A percentile compares a stretch with the other conserved stretches of the same genome.
These are phyloP conservation scores for Umbellularia californica DNA, from an alignment of 164 flowering plant genomes.

Conservation along the genomic window DNA sequence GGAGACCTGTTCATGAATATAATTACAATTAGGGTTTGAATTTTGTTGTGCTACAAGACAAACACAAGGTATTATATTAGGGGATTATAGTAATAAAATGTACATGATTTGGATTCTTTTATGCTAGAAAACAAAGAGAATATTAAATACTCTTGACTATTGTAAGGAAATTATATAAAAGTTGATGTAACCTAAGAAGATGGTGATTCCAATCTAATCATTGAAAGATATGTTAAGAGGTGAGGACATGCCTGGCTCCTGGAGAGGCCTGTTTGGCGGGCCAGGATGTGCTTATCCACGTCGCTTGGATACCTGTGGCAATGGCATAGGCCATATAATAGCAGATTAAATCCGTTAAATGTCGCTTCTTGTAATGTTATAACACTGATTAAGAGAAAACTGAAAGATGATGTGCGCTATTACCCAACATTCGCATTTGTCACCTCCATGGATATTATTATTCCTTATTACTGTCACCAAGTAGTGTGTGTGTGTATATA, in stretches of 20 bases:
- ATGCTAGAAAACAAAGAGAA: background rate
- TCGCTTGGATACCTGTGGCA: conserved; percentile 86
- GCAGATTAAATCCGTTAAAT: background rate
- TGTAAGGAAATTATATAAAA: background rate
- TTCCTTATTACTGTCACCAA: too few species aligned
- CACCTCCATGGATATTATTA: too few species aligned
- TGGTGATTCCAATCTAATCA: conserved; percentile 8
- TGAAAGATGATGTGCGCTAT: background rate
- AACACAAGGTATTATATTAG: background rate
- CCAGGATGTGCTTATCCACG: conserved; percentile 89
- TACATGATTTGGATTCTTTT: too few species aligned
- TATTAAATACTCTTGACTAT: background rate
- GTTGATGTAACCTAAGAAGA: conserved; percentile 6
- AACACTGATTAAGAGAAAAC: background rate
- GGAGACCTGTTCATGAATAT: conserved; percentile 54
- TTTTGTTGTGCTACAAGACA: background rate
- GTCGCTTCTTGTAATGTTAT: background rate
- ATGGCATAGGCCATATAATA: background rate
- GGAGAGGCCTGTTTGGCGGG: conserved; percentile 97
- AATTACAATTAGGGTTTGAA: background rate
- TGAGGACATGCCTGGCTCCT: conserved; percentile 83
- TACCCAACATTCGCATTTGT: background rate
- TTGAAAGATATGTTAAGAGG: conserved; percentile 11
- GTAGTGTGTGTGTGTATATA: too few species aligned
- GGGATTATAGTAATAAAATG: background rate